phyloP scores from a whole-genome alignment of 768 basidiomycete genomes.

The Leccinum arenicola region DNA sequence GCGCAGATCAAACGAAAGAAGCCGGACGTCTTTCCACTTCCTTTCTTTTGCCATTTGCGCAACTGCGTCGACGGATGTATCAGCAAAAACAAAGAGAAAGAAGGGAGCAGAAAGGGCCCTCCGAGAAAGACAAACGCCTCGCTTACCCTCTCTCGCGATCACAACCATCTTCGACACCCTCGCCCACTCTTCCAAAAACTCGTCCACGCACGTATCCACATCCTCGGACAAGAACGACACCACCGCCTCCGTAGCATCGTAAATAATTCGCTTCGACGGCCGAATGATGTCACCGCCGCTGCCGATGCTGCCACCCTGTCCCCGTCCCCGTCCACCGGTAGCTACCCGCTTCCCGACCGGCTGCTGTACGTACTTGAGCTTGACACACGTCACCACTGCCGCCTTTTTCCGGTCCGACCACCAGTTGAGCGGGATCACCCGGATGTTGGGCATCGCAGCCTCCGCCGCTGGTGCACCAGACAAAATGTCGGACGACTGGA shows the following conservation, averaged over 20 bases:
- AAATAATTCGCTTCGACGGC: constrained; percentile 86
- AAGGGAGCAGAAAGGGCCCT: not conserved
- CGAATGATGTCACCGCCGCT: constrained; percentile 56
- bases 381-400: constrained; percentile 85
- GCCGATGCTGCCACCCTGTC: not conserved
- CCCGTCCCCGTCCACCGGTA: constrained; percentile 35
- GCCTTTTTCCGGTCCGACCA: constrained; percentile 76
- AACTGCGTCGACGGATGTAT: constrained; percentile 44
- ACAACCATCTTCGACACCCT: constrained; percentile 92
- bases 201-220: constrained; percentile 84
- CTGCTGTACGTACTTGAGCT: constrained; percentile 86
- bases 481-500: constrained; percentile 77
- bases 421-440: constrained; percentile 87
- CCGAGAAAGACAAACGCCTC: constrained; percentile 12
- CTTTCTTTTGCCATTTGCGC: constrained; percentile 77
- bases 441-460: constrained; percentile 90
- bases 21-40: constrained; percentile 70
- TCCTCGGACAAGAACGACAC: constrained; percentile 87
- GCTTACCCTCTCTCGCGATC: constrained; percentile 79
- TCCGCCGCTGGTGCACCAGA: constrained; percentile 84
- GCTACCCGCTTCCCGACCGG: constrained; percentile 71
- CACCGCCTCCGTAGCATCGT: constrained; percentile 84
- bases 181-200: constrained; percentile 92
- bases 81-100: not conserved
- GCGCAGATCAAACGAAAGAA: constrained; percentile 88